phyloP scores from a whole-genome alignment of 805 yeast species.

The Starmerella stigmatis region DNA sequence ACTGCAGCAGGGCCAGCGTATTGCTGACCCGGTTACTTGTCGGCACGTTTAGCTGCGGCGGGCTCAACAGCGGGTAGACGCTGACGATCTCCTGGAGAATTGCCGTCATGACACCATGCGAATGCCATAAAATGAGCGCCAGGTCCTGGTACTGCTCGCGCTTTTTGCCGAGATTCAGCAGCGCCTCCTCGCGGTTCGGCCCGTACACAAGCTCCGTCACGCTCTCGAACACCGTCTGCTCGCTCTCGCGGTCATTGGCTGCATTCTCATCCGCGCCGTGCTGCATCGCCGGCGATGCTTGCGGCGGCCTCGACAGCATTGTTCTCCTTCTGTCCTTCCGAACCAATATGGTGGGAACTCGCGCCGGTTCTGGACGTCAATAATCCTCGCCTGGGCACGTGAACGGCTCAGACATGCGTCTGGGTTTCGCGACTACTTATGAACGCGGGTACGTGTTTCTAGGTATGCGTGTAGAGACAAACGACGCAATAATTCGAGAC shows the following conservation, averaged over 20 bases:
- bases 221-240: constrained; percentile 42
- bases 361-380: no score
- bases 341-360: no score
- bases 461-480: no score
- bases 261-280: neutral
- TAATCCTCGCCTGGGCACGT: no score
- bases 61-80: constrained; percentile 81
- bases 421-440: no score
- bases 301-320: constrained; percentile 8
- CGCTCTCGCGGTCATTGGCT: neutral
- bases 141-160: constrained; percentile 90
- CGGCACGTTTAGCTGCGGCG: constrained; percentile 75
- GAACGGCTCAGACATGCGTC: no score
- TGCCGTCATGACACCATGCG: constrained; percentile 93
- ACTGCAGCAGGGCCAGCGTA: constrained; percentile 85
- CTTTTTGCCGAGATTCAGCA: constrained; percentile 83
- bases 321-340: no score
- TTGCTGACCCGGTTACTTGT: constrained; percentile 89
- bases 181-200: constrained; percentile 83
- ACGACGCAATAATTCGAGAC: no score
- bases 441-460: no score
- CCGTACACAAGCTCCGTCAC: constrained; percentile 83
- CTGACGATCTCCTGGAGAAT: constrained; percentile 78
- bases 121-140: constrained; percentile 87
- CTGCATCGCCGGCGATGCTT: neutral